Evolutionary conservation across 805 yeast species (phyloP).

Genomic region (Nakazawaea laoshanensis): DNA sequence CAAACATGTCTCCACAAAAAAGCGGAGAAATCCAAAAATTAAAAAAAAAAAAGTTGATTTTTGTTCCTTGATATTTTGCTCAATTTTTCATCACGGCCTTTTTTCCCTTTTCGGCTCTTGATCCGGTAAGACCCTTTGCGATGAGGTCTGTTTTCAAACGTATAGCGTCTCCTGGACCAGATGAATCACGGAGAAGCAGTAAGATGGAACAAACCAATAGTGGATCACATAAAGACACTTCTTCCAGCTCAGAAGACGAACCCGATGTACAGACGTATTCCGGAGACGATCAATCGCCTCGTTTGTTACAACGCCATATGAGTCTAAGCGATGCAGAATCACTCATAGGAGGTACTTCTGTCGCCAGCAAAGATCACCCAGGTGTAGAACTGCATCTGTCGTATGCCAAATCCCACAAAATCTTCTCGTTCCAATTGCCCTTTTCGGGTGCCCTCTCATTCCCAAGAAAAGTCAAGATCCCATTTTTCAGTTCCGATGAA

Average conservation of each 20-base stretch:
- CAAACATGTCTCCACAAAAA: neutral
- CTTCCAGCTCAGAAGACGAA: too few relatives aligned
- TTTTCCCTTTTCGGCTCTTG: too few relatives aligned
- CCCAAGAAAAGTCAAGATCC: constrained; percentile 12
- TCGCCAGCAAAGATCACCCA: constrained; percentile 9
- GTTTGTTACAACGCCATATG: neutral
- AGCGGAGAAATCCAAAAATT: too few relatives aligned
- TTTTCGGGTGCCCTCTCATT: constrained; percentile 37
- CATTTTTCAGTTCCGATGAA: constrained; percentile 10
- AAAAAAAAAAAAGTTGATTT: too few relatives aligned
- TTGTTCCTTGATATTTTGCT: too few relatives aligned
- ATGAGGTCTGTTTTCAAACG: constrained; percentile 9
- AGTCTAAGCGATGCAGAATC: constrained; percentile 27
- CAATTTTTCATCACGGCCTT: too few relatives aligned
- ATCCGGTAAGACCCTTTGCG: too few relatives aligned
- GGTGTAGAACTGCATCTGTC: neutral
- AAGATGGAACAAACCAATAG: too few relatives aligned
- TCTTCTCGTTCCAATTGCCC: constrained; percentile 52
- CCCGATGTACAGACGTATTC: neutral
- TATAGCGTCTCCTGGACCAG: constrained; percentile 2
- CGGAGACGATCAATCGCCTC: constrained; percentile 1
- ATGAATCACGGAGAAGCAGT: neutral
- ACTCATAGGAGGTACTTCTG: constrained; percentile 42
- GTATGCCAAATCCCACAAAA: constrained; percentile 22
- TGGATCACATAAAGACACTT: too few relatives aligned